phyloP scores from a whole-genome alignment of 2,329 filamentous ascomycete genomes.

The Pyrenophora graminea region DNA sequence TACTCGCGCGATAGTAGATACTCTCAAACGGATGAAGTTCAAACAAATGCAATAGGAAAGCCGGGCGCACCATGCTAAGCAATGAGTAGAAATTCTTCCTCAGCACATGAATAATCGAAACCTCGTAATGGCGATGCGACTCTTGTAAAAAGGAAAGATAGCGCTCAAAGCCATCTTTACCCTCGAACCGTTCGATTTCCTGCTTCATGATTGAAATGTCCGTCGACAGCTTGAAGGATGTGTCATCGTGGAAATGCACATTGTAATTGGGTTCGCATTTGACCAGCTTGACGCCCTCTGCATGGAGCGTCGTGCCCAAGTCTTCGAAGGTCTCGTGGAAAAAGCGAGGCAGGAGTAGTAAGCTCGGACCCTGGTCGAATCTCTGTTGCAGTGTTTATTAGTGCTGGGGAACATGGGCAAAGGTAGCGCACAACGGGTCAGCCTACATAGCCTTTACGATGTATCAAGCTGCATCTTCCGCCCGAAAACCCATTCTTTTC shows the following conservation, averaged over 20 bases:
- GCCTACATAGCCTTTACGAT: slow-evolving; percentile 60
- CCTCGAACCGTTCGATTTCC: slow-evolving; percentile 74
- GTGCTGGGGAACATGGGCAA: neutral
- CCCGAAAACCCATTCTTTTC: slow-evolving; percentile 77
- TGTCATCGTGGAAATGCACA: slow-evolving; percentile 72
- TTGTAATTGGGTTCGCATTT: slow-evolving; percentile 79
- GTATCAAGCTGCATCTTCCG: slow-evolving; percentile 70
- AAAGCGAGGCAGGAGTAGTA: slow-evolving; percentile 71
- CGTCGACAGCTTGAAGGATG: slow-evolving; percentile 66
- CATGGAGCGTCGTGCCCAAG: slow-evolving; percentile 67
- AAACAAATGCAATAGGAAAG: slow-evolving; percentile 63
- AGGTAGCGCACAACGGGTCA: neutral
- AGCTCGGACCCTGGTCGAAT: slow-evolving; percentile 77
- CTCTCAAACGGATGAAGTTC: slow-evolving; percentile 71
- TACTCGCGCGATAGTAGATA: slow-evolving; percentile 67
- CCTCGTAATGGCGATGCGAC: slow-evolving; percentile 70
- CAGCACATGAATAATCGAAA: slow-evolving; percentile 68
- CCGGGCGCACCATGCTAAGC: slow-evolving; percentile 60
- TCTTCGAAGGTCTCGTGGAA: slow-evolving; percentile 72
- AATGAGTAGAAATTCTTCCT: slow-evolving; percentile 68
- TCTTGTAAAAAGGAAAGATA: slow-evolving; percentile 70
- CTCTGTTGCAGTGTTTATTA: slow-evolving; percentile 46
- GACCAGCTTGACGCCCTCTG: slow-evolving; percentile 68
- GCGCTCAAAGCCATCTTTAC: slow-evolving; percentile 70
- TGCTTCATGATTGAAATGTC: slow-evolving; percentile 72